Evolutionary conservation across 106 monocot species (phyloP).

Genomic region (Allium fistulosum): DNA sequence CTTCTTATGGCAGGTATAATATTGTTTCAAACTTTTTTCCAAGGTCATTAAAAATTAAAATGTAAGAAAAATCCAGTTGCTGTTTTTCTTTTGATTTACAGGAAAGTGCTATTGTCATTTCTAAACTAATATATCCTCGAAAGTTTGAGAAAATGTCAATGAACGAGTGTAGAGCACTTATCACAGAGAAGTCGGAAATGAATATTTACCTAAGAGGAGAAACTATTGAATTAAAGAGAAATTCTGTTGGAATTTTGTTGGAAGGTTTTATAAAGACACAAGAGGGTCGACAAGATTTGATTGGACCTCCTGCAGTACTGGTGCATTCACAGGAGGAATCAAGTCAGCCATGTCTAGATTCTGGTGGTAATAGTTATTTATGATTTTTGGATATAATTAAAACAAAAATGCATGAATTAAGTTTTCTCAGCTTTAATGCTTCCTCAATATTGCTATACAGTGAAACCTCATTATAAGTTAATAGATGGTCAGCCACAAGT

Average conservation of each 20-base stretch:
- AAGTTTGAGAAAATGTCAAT: slow-evolving; percentile 76
- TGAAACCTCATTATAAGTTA: too few relatives aligned
- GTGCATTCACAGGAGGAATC: slow-evolving; percentile 38
- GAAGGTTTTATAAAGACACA: slow-evolving; percentile 78
- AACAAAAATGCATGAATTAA: too few relatives aligned
- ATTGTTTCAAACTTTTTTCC: background rate
- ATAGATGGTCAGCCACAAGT: too few relatives aligned
- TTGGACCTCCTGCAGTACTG: slow-evolving; percentile 68
- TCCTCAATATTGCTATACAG: too few relatives aligned
- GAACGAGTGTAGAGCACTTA: slow-evolving; percentile 66
- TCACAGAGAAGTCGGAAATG: slow-evolving; percentile 79
- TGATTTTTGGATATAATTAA: too few relatives aligned
- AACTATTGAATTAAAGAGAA: slow-evolving; percentile 40
- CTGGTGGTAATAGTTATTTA: slow-evolving; percentile 27
- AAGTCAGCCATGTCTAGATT: slow-evolving; percentile 30
- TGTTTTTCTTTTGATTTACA: slow-evolving; percentile 19
- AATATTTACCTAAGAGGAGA: slow-evolving; percentile 79
- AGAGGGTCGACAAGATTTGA: slow-evolving; percentile 38
- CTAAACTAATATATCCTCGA: slow-evolving; percentile 73
- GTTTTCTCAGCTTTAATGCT: too few relatives aligned
- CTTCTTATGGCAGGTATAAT: slow-evolving; percentile 90
- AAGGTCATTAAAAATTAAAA: too few relatives aligned
- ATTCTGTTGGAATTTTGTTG: slow-evolving; percentile 58
- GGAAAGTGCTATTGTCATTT: slow-evolving; percentile 76
- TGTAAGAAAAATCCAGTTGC: too few relatives aligned